phyloP scores from a whole-genome alignment of 148 eudicot genomes.

The Dianthus caryophyllus region DNA sequence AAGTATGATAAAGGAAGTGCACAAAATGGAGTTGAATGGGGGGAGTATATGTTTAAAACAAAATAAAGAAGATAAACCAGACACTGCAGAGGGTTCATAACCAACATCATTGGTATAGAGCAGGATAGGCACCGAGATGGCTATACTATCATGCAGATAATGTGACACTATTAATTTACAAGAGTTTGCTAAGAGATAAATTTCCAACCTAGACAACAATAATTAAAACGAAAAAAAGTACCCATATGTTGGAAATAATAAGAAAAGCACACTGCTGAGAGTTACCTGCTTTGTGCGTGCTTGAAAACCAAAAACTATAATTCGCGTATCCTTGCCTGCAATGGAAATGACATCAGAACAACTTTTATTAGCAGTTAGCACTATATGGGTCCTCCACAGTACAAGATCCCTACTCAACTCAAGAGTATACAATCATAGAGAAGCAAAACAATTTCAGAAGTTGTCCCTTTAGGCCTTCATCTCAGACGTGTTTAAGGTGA shows the following conservation, averaged over 20 bases:
- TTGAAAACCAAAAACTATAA: constrained; percentile 82
- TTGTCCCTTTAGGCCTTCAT: background rate
- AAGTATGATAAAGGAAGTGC: too few relatives aligned
- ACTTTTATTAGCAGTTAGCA: background rate
- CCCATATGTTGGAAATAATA: background rate
- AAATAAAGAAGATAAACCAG: background rate
- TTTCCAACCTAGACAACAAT: background rate
- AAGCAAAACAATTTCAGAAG: background rate
- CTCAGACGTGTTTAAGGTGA: background rate
- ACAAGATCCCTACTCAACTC: background rate
- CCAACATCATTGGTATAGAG: background rate
- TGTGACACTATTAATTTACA: background rate
- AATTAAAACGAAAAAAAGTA: background rate
- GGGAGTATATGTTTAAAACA: background rate
- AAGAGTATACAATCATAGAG: background rate
- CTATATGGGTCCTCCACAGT: background rate
- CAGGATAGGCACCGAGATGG: background rate
- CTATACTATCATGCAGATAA: background rate
- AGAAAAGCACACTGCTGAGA: background rate
- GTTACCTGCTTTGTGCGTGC: constrained; percentile 88
- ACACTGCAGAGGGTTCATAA: background rate
- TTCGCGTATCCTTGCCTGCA: constrained; percentile 97
- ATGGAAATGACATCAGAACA: constrained; percentile 14
- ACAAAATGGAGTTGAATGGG: too few relatives aligned
- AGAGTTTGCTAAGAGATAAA: background rate